Evolutionary conservation across 148 eudicot genomes (phyloP), one percentile per base, ranked within the genome.

Genomic region (Camellia japonica): DNA sequence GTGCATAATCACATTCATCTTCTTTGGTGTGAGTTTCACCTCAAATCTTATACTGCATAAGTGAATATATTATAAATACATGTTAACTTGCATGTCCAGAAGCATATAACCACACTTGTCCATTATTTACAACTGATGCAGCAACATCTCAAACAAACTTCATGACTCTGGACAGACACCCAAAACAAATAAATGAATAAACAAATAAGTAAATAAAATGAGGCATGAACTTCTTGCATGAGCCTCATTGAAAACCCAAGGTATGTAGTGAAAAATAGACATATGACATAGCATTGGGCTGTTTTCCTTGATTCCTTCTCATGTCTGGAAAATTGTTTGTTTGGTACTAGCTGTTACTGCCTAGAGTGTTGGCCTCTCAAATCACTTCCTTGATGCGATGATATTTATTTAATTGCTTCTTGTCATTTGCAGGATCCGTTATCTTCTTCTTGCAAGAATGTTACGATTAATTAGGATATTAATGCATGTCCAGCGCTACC

Each of bases 371-470:
- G 38, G 70, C 49, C 72, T 51, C 23, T 77, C 19, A 46, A 46
- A n/a, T 63, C 42, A 23, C 49, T 63, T 63, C 52, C 51, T 44
- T 20, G 20, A 63, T 63, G 69, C 3, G 7, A 46, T 60, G 38
- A 76, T 61, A 23, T 41, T 3, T 30, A n/a, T 74, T 52, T 47
- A 49, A 12, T 51, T 60, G 12, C 65, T 83, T 47, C 79, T 54
- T 65, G 2, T 82, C 52, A 7, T 12, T 47, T 80, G 64, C 93
- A 95, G 98, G 99, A 96, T 96, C 75, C 99, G 99, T 62, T 97
- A 97, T 89, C 99, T 97, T 85, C 89, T 94, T 81, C 93, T 97
- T 74, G 98, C 98, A 68, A 91, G 99, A 88, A 89, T 97, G 89
- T 81, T 97, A 81, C 85, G 99, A 70, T 78, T 97, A 75, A 89